These are phyloP conservation scores for Ceratonia siliqua DNA, from an alignment of 306 rosid species.

Conservation along the genomic window DNA sequence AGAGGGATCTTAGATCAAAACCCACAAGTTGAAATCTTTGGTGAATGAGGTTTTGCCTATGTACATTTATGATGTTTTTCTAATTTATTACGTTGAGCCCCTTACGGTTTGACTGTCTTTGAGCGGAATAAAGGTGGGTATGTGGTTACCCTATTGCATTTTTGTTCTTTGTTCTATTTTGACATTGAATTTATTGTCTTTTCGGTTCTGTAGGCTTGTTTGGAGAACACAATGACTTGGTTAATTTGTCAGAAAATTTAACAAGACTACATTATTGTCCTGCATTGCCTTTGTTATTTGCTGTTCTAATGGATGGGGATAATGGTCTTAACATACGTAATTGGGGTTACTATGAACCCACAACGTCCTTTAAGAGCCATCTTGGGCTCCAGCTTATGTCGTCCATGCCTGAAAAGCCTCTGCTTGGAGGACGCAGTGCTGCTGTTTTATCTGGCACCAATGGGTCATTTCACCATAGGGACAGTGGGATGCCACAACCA, in stretches of 20 bases:
- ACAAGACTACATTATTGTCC: constrained; percentile 31
- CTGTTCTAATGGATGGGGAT: constrained; percentile 51
- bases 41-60: constrained; percentile 31
- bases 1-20: constrained; percentile 39
- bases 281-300: constrained; percentile 27
- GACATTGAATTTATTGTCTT: not conserved
- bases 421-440: constrained; percentile 65
- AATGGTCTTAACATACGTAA: too few species aligned
- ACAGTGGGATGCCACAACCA: constrained; percentile 61
- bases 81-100: constrained; percentile 28
- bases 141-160: constrained; percentile 20
- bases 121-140: constrained; percentile 31
- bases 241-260: constrained; percentile 29
- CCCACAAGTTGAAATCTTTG: constrained; percentile 34
- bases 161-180: not conserved
- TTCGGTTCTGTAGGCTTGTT: constrained; percentile 31
- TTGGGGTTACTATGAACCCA: constrained; percentile 47
- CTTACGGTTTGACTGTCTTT: constrained; percentile 37
- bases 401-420: constrained; percentile 54
- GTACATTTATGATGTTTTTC: constrained; percentile 34
- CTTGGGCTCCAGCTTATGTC: too few species aligned
- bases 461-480: constrained; percentile 66
- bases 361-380: constrained; percentile 30
- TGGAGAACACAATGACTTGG: constrained; percentile 33
- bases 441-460: constrained; percentile 47